Evolutionary conservation across 441 rosid species (phyloP).

Genomic region (Arabidopsis hybrid): DNA sequence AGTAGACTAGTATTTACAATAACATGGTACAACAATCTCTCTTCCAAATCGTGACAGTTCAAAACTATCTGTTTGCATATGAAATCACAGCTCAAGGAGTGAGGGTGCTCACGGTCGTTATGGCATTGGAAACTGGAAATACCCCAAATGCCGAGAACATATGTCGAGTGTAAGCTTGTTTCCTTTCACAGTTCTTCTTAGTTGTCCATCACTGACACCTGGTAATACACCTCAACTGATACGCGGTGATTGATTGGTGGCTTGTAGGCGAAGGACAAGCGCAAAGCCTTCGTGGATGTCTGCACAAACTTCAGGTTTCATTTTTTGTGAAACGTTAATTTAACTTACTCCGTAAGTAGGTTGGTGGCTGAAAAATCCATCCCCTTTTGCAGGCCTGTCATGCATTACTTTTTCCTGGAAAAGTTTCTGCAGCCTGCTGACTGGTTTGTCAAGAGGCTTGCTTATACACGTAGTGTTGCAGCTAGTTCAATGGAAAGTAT

Average conservation of each 20-base stretch:
- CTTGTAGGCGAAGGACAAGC: constrained; percentile 85
- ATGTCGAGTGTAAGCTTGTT: constrained; percentile 73
- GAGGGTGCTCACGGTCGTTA: constrained; percentile 96
- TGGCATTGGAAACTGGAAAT: constrained; percentile 89
- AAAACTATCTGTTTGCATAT: constrained; percentile 31
- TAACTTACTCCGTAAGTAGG: constrained; percentile 9
- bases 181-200: constrained; percentile 26
- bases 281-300: constrained; percentile 82
- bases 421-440: constrained; percentile 92
- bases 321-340: constrained; percentile 33
- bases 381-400: constrained; percentile 81
- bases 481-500: constrained; percentile 93
- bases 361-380: constrained; percentile 38
- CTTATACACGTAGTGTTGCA: constrained; percentile 94
- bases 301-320: constrained; percentile 89
- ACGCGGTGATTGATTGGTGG: constrained; percentile 24
- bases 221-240: constrained; percentile 14
- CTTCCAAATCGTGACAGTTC: constrained; percentile 24
- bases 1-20: constrained; percentile 22
- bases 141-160: constrained; percentile 80
- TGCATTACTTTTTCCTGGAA: constrained; percentile 97
- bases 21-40: constrained; percentile 16
- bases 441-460: constrained; percentile 99
- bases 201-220: constrained; percentile 28
- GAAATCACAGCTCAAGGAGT: constrained; percentile 71